Conservation (phyloP, 176 grass and related monocot species). For the Ensete glaucum region DNA sequence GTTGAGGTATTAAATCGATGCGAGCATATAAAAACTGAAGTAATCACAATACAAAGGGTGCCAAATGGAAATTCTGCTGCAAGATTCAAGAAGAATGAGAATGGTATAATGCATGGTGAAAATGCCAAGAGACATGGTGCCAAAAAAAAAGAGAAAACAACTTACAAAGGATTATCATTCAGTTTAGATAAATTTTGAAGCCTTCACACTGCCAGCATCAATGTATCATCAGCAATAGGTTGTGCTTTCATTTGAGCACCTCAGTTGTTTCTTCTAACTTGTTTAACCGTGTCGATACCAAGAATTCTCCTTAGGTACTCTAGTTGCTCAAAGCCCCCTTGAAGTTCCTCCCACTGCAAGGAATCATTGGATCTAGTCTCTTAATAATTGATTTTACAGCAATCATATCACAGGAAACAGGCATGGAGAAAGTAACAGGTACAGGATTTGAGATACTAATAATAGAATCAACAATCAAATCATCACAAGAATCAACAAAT, state of each 20-base stretch:
- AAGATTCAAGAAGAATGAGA: too few species aligned
- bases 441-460: background rate
- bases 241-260: background rate
- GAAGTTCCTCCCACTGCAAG: slow-evolving; percentile 73
- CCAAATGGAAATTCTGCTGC: background rate
- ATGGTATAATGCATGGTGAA: background rate
- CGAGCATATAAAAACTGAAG: background rate
- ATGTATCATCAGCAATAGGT: background rate
- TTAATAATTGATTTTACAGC: background rate
- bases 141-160: background rate
- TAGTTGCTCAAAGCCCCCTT: slow-evolving; percentile 67
- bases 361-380: background rate
- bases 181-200: background rate
- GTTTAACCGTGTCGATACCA: slow-evolving; percentile 28
- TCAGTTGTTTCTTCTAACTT: background rate
- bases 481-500: background rate
- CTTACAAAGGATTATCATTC: background rate
- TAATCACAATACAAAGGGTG: background rate
- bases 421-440: background rate
- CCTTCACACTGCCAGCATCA: background rate
- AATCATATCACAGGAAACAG: background rate
- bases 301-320: slow-evolving; percentile 85
- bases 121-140: background rate
- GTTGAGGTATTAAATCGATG: too few species aligned
- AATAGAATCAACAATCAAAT: background rate